Evolutionary conservation across 2,329 filamentous ascomycete species (phyloP).

Genomic region (Alternaria tenuissima): DNA sequence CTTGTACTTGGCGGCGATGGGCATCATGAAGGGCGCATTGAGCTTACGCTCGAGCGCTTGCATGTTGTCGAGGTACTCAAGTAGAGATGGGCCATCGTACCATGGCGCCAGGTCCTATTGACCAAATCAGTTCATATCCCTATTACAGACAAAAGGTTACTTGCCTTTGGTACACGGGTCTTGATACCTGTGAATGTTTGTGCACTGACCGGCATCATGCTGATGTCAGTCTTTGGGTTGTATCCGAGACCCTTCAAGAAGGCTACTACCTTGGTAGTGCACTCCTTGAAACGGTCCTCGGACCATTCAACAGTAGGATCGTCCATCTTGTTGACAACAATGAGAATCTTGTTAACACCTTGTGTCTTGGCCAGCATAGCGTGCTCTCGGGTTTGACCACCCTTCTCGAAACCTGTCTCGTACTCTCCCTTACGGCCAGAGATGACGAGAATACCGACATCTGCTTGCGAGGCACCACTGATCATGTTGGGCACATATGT

Average conservation of each 20-base stretch:
- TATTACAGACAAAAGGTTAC: not conserved
- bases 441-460: conserved; percentile 89
- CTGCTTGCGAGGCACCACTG: conserved; percentile 73
- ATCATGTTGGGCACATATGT: conserved; percentile 99
- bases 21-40: conserved; percentile 99
- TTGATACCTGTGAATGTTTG: conserved; percentile 89
- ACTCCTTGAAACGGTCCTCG: conserved; percentile 90
- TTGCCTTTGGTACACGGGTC: conserved; percentile 72
- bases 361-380: conserved; percentile 98
- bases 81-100: conserved; percentile 87
- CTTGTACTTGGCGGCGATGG: conserved; percentile 92
- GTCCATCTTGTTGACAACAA: conserved; percentile 97
- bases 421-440: conserved; percentile 98
- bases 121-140: not conserved
- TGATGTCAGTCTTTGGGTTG: conserved; percentile 90
- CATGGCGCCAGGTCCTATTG: conserved; percentile 71
- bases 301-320: conserved; percentile 97
- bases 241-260: conserved; percentile 95
- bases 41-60: conserved; percentile 91
- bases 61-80: conserved; percentile 97
- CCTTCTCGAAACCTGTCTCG: conserved; percentile 96
- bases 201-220: conserved; percentile 95
- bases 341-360: conserved; percentile 94
- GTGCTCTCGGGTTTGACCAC: conserved; percentile 96
- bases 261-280: conserved; percentile 82